Evolutionary conservation across 441 rosid species (phyloP).

Genomic region (Populus tomentosa): DNA sequence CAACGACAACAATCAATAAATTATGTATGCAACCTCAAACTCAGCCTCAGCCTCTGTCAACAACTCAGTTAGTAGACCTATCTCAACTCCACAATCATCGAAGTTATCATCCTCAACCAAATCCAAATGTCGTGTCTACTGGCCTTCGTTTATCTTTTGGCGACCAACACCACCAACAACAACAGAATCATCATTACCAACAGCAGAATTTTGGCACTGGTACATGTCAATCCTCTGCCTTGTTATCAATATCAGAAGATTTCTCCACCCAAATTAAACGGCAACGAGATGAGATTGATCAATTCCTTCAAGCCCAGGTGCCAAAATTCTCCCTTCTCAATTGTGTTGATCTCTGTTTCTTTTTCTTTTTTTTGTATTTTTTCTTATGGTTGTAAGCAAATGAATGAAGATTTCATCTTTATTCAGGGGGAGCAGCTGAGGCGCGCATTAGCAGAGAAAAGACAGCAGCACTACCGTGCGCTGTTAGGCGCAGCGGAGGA

Average conservation of each 20-base stretch:
- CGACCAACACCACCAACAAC: constrained; percentile 41
- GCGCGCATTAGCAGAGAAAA: constrained; percentile 62
- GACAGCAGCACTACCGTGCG: constrained; percentile 65
- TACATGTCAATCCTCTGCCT: constrained; percentile 24
- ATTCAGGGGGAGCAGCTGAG: constrained; percentile 73
- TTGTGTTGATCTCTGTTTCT: not conserved
- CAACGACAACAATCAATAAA: constrained; percentile 31
- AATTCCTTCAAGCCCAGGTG: constrained; percentile 77
- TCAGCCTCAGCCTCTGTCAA: constrained; percentile 21
- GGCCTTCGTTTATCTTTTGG: constrained; percentile 75
- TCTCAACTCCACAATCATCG: constrained; percentile 52
- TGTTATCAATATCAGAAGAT: constrained; percentile 45
- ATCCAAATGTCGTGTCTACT: constrained; percentile 69
- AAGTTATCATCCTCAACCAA: constrained; percentile 1
- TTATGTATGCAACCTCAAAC: constrained; percentile 43
- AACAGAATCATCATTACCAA: constrained; percentile 26
- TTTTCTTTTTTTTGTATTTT: not conserved
- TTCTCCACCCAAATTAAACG: constrained; percentile 56
- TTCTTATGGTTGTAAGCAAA: not conserved
- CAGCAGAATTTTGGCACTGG: constrained; percentile 21
- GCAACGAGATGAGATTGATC: constrained; percentile 75
- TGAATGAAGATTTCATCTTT: not conserved
- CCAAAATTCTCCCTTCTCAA: not conserved
- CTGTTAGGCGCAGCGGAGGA: constrained; percentile 63
- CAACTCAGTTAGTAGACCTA: constrained; percentile 52